Base-by-base conservation (phyloP, 2,329 filamentous ascomycete genomes). In the Sarocladiaceae sp. region DNA sequence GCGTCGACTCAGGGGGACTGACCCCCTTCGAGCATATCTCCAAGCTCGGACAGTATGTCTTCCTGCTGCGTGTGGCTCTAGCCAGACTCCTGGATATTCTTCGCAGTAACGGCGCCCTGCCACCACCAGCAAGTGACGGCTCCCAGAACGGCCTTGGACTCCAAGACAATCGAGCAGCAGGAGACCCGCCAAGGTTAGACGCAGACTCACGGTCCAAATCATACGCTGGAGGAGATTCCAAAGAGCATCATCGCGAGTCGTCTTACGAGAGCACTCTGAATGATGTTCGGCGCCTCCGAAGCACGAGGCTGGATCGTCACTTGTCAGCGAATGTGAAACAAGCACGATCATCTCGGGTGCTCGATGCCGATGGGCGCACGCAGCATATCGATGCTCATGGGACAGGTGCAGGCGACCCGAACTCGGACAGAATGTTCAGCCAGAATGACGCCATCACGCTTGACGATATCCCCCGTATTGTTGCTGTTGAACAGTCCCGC, bases 221-320 rank as follows among this genome's bases (percentile, higher is more conserved):
- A 2, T 84, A 83, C 59, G 78, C 78, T 34, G 83, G 80, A 19
- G 76, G 50, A 64, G 73, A 47, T 42, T 62, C 59, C 34, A 63
- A 53, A 45, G 80, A 83, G 42, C 75, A 80, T 48, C 74, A 76
- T 48, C 76, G 81, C 52, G 78, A 82, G 55, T 88, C 85, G 43
- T 88, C 86, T 21, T 93, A 97, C 60, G 91, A 97, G 68, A 94
- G 90, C 66, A 95, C 91, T 37, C 82, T 98, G 53, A 94, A 93
- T 53, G 93, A 98, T 65, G 93, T 98, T 59, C 83, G 89, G 56
- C 80, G 93, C 50, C 68, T 98, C 47, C 82, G 91, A 52, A 97
- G 93, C 49, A 97, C 91, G 18, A 83, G 93, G 23, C 83, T 97
- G 59, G 91, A 98, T 58, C 91, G 94, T 58, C 88, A 95, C 56